These are phyloP conservation scores for Amylocarpus encephaloides DNA, from an alignment of 2,329 filamentous ascomycete genomes.

Conservation along the genomic window DNA sequence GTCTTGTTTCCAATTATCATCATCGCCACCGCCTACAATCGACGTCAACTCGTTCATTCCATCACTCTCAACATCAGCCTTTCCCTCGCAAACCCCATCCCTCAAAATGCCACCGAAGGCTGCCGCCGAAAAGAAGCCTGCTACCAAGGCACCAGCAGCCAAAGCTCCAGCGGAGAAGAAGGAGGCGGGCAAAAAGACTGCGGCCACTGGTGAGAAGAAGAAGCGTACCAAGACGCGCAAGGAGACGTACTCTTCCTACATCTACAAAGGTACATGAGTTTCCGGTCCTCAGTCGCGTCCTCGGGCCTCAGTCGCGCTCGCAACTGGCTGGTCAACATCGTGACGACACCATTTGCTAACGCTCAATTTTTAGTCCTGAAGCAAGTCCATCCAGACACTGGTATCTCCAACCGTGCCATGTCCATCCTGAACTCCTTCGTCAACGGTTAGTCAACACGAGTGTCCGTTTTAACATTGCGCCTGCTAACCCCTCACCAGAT, in stretches of 20 bases:
- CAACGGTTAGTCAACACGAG: slow-evolving; percentile 65
- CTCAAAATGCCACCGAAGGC: slow-evolving; percentile 95
- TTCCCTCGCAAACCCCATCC: too few species aligned
- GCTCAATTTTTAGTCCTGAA: slow-evolving; percentile 69
- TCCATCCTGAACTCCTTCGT: slow-evolving; percentile 99
- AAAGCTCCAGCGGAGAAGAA: slow-evolving; percentile 94
- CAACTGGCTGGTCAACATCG: slow-evolving; percentile 10
- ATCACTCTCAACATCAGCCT: slow-evolving; percentile 20
- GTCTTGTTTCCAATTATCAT: slow-evolving; percentile 9
- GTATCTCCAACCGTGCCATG: slow-evolving; percentile 99
- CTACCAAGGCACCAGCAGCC: slow-evolving; percentile 85
- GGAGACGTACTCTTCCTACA: slow-evolving; percentile 99
- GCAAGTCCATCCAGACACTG: slow-evolving; percentile 99
- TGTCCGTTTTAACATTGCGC: background rate
- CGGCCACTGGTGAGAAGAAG: slow-evolving; percentile 96
- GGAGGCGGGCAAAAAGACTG: slow-evolving; percentile 99
- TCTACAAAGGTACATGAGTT: slow-evolving; percentile 91
- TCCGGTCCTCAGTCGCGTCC: slow-evolving; percentile 19
- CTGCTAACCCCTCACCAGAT: slow-evolving; percentile 48
- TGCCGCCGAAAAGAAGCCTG: slow-evolving; percentile 92
- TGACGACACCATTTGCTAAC: slow-evolving; percentile 33
- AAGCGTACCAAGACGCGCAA: slow-evolving; percentile 99
- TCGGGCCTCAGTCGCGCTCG: slow-evolving; percentile 18
- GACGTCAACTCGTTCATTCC: slow-evolving; percentile 29
- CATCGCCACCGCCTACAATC: slow-evolving; percentile 5